Evolutionary conservation across 2,329 filamentous ascomycete species (phyloP).

Genomic region (Fulvia fulva): DNA sequence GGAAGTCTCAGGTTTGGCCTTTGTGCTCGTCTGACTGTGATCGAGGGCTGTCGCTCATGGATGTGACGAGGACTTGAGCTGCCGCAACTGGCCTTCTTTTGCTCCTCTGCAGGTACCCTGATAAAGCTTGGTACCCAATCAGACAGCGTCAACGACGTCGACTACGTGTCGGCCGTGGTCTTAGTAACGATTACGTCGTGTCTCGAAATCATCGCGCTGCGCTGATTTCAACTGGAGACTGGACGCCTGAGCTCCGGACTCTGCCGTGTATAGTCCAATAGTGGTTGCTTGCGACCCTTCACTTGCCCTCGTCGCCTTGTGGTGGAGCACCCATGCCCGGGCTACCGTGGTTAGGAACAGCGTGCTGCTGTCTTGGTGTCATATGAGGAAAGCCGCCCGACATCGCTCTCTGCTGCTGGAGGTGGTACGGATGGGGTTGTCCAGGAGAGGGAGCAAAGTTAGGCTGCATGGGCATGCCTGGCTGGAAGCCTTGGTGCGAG

Average conservation of each 20-base stretch:
- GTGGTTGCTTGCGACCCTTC: conserved; percentile 13
- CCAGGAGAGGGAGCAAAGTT: conserved; percentile 21
- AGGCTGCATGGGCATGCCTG: conserved; percentile 19
- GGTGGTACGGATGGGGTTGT: conserved; percentile 25
- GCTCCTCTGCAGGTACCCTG: not conserved
- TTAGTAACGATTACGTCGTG: not conserved
- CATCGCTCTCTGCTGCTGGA: conserved; percentile 29
- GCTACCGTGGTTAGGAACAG: conserved; percentile 29
- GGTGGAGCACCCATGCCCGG: conserved; percentile 24
- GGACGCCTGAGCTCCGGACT: not conserved
- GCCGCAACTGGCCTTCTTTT: not conserved
- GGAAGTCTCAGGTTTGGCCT: too few relatives aligned
- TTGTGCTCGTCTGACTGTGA: too few relatives aligned
- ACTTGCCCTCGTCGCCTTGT: conserved; percentile 31
- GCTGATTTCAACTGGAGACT: not conserved
- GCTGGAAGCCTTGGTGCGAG: conserved; percentile 75
- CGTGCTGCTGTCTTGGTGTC: conserved; percentile 33
- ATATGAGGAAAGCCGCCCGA: conserved; percentile 32
- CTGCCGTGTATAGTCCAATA: not conserved
- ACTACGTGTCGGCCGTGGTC: not conserved
- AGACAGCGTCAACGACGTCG: not conserved
- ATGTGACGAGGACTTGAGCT: not conserved
- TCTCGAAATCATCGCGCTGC: not conserved
- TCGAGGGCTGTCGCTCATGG: too few relatives aligned
- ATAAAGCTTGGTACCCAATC: not conserved